These are phyloP conservation scores for Phytophthora nicotianae DNA, from an alignment of 352 stramenopile species.

Conservation along the genomic window DNA sequence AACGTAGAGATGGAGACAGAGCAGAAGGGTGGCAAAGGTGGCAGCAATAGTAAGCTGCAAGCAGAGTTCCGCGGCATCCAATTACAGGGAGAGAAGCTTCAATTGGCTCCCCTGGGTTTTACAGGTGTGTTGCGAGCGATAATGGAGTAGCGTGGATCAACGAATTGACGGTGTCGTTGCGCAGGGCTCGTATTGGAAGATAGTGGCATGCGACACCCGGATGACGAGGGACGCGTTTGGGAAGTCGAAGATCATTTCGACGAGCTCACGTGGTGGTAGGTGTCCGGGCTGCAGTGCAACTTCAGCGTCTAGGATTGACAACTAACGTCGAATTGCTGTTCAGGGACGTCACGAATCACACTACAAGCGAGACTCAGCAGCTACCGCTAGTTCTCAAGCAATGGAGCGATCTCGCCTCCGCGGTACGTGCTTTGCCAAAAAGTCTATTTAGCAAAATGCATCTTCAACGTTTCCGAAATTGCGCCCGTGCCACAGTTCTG, in stretches of 20 bases:
- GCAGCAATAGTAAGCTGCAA: conserved; percentile 23
- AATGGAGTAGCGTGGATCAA: background rate
- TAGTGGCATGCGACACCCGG: conserved; percentile 52
- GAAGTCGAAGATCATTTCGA: conserved; percentile 83
- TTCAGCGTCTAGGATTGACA: background rate
- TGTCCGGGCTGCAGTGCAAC: background rate
- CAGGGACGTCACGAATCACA: conserved; percentile 66
- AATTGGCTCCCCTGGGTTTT: conserved; percentile 46
- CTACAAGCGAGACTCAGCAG: conserved; percentile 54
- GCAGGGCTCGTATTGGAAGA: conserved; percentile 71
- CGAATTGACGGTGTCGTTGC: conserved; percentile 3
- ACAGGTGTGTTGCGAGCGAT: conserved; percentile 39
- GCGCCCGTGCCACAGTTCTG: background rate
- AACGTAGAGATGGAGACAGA: conserved; percentile 18
- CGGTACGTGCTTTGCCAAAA: conserved; percentile 44
- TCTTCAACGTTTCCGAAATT: conserved; percentile 12
- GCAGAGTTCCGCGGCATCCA: conserved; percentile 78
- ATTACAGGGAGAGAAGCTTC: conserved; percentile 56
- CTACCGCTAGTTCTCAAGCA: conserved; percentile 56
- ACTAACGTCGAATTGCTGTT: conserved; percentile 1
- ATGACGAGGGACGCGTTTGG: conserved; percentile 75
- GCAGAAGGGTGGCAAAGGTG: conserved; percentile 12
- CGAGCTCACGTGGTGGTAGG: conserved; percentile 69
- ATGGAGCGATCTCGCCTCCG: conserved; percentile 59
- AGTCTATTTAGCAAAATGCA: background rate